These are phyloP conservation scores for Allium cepa DNA, from an alignment of 106 monocot species.

Conservation along the genomic window DNA sequence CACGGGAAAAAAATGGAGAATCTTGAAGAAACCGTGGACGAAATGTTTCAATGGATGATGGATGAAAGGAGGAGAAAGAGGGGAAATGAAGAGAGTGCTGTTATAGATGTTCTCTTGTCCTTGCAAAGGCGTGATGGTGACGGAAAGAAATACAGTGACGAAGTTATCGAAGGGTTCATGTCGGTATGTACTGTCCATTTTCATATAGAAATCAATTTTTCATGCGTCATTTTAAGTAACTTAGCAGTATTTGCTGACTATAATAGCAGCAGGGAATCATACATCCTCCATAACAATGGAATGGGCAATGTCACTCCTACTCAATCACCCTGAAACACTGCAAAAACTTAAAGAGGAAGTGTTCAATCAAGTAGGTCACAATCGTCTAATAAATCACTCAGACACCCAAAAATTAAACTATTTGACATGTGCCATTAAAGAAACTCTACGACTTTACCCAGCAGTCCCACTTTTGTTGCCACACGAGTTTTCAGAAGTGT, in stretches of 20 bases:
- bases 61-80: slow-evolving; percentile 3
- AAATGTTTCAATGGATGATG: slow-evolving; percentile 7
- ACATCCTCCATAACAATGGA: slow-evolving; percentile 14
- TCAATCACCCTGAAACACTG: slow-evolving; percentile 24
- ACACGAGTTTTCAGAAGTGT: neutral
- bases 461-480: slow-evolving; percentile 7
- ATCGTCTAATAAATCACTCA: slow-evolving; percentile 9
- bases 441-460: slow-evolving; percentile 9
- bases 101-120: slow-evolving; percentile 16
- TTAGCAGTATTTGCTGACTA: neutral
- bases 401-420: neutral
- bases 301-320: slow-evolving; percentile 32
- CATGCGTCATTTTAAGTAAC: neutral
- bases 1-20: neutral
- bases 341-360: slow-evolving; percentile 22
- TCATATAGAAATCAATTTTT: neutral
- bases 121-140: slow-evolving; percentile 15
- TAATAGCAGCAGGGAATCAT: slow-evolving; percentile 21
- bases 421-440: slow-evolving; percentile 2
- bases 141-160: slow-evolving; percentile 23
- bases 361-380: slow-evolving; percentile 1
- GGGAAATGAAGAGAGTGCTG: slow-evolving; percentile 2
- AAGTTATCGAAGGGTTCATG: slow-evolving; percentile 30
- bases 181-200: slow-evolving; percentile 13
- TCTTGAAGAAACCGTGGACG: slow-evolving; percentile 7